phyloP scores from a whole-genome alignment of 2,329 filamentous ascomycete genomes.

The Monilinia laxa region DNA sequence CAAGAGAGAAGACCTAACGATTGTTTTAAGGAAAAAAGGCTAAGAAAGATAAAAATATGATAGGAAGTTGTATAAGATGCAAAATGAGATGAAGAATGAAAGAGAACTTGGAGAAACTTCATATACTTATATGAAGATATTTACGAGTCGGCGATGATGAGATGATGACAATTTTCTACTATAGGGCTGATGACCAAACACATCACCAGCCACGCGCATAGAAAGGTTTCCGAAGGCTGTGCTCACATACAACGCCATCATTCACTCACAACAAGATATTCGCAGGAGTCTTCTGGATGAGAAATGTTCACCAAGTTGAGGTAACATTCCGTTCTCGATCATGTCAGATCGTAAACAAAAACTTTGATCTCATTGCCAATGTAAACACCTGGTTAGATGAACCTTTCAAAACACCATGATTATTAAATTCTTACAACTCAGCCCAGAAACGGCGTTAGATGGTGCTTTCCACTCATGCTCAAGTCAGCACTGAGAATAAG shows the following conservation, averaged over 20 bases:
- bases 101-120: not conserved
- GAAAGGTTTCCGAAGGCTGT: slow-evolving; percentile 3
- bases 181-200: slow-evolving; percentile 6
- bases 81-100: slow-evolving; percentile 18
- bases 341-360: slow-evolving; percentile 3
- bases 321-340: not conserved
- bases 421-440: no score
- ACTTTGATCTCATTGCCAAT: slow-evolving; percentile 6
- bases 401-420: no score
- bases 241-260: not conserved
- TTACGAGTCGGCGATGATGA: not conserved
- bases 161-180: not conserved
- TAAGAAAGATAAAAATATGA: not conserved
- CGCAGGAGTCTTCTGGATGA: no score
- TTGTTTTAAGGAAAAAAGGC: slow-evolving; percentile 6
- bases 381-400: not conserved
- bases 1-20: slow-evolving; percentile 4
- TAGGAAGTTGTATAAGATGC: slow-evolving; percentile 8
- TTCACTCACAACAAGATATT: not conserved
- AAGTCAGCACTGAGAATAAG: not conserved
- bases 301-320: not conserved
- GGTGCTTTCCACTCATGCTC: no score
- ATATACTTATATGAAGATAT: slow-evolving; percentile 15
- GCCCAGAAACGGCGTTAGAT: no score
- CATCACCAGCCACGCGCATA: slow-evolving; percentile 4